A percentile compares a stretch with the other conserved stretches of the same genome.
Evolutionary conservation across 768 basidiomycete species (phyloP).

Genomic region (Mycena haematopus): DNA sequence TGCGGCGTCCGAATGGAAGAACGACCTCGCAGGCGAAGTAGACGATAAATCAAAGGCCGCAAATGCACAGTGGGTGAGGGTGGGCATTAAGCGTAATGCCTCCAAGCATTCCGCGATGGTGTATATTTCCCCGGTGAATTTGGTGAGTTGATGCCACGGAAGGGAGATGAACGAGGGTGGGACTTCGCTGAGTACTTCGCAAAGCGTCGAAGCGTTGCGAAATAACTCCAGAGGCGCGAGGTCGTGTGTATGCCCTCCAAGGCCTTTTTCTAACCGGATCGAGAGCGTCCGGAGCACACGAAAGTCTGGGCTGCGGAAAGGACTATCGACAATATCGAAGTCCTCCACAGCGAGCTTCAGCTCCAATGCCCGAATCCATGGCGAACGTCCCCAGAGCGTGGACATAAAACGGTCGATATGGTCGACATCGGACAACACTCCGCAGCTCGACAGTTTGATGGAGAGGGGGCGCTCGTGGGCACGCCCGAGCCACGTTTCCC

Average conservation of each 20-base stretch:
- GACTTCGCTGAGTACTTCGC: background rate
- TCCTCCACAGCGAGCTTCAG: background rate
- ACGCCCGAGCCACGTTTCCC: background rate
- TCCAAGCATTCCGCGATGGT: background rate
- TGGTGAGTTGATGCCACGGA: slow-evolving; percentile 4
- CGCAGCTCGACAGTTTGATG: background rate
- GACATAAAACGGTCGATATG: background rate
- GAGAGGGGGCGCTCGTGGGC: background rate
- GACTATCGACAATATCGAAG: background rate
- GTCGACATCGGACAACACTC: background rate
- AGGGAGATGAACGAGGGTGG: background rate
- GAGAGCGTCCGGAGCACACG: background rate
- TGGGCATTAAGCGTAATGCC: background rate
- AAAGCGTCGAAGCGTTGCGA: background rate
- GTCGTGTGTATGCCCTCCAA: background rate
- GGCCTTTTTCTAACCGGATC: background rate
- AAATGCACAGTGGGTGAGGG: background rate
- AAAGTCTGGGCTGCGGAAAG: background rate
- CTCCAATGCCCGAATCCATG: background rate
- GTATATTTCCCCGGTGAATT: background rate
- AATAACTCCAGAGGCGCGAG: background rate
- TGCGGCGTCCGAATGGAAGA: background rate
- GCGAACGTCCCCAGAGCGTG: background rate
- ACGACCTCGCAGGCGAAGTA: background rate
- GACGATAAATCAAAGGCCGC: background rate